phyloP scores from a whole-genome alignment of 306 rosid genomes.

The Gastrolobium villosum region DNA sequence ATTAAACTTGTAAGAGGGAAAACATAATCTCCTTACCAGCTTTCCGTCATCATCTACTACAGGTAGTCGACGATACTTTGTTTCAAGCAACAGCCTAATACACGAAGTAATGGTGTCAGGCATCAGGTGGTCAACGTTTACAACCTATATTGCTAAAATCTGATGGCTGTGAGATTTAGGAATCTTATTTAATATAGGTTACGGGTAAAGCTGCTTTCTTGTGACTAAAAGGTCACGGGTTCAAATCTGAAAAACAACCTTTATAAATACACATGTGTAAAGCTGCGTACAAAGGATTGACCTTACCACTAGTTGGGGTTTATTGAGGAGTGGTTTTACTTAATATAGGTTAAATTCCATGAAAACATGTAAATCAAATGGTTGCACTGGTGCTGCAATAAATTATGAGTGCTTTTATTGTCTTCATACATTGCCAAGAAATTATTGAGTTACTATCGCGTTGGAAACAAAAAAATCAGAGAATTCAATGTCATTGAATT shows the following conservation, averaged over 20 bases:
- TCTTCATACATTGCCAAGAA: background rate
- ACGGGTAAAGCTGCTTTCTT: no score
- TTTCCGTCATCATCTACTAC: conserved; percentile 84
- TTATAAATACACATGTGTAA: no score
- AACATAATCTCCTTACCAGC: conserved; percentile 66
- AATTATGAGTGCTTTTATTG: background rate
- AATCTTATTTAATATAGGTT: conserved; percentile 19
- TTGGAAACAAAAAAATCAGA: conserved; percentile 13
- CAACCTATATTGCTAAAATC: conserved; percentile 1
- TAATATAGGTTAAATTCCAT: conserved; percentile 26
- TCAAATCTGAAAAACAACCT: no score
- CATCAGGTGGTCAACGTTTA: background rate
- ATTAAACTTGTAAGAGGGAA: background rate
- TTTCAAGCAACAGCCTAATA: conserved; percentile 87
- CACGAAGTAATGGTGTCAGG: conserved; percentile 31
- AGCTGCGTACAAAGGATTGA: no score
- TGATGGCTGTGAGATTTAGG: conserved; percentile 6
- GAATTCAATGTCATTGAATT: conserved; percentile 3
- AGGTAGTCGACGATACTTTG: conserved; percentile 88
- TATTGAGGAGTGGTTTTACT: background rate
- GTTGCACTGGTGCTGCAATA: background rate
- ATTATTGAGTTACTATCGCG: background rate
- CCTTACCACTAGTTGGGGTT: no score
- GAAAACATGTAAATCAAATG: conserved; percentile 21
- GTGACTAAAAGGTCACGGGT: no score